Evolutionary conservation across 129 eudicot species (phyloP).

Genomic region (Mikania micrantha): DNA sequence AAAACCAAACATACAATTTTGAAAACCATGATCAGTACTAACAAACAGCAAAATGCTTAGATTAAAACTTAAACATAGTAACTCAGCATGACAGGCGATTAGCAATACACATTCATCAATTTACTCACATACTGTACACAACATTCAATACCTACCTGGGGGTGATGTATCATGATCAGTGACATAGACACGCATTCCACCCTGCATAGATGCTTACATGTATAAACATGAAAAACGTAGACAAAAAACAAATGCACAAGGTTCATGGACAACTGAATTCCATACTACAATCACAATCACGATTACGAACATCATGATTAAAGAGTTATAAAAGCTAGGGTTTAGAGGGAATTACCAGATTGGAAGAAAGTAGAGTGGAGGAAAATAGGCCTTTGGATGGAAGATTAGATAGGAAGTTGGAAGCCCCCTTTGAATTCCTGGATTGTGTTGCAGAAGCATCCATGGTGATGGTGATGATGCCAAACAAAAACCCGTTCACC

Average conservation of each 20-base stretch:
- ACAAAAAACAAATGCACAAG: background rate
- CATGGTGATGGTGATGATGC: slow-evolving; percentile 28
- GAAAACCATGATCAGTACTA: background rate
- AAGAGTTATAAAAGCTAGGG: no score
- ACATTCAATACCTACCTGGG: slow-evolving; percentile 42
- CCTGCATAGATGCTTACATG: slow-evolving; percentile 39
- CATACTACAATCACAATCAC: background rate
- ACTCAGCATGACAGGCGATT: background rate
- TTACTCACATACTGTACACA: background rate
- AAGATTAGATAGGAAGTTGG: slow-evolving; percentile 46
- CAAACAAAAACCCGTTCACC: background rate
- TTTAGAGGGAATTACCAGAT: slow-evolving; percentile 30
- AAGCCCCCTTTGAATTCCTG: slow-evolving; percentile 26
- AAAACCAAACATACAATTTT: background rate
- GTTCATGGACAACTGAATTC: background rate
- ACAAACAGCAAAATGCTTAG: background rate
- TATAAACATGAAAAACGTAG: background rate
- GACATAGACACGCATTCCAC: slow-evolving; percentile 67
- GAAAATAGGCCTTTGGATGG: slow-evolving; percentile 76
- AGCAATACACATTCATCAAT: background rate
- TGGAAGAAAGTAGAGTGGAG: slow-evolving; percentile 46
- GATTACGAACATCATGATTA: background rate
- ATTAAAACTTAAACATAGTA: background rate
- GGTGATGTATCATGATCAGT: slow-evolving; percentile 76
- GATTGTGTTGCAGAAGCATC: slow-evolving; percentile 32